Percentiles rank a stretch among this genome's conserved stretches.
Conservation (phyloP, 495 filamentous ascomycete genomes). For the Penicillium subrubescens region DNA sequence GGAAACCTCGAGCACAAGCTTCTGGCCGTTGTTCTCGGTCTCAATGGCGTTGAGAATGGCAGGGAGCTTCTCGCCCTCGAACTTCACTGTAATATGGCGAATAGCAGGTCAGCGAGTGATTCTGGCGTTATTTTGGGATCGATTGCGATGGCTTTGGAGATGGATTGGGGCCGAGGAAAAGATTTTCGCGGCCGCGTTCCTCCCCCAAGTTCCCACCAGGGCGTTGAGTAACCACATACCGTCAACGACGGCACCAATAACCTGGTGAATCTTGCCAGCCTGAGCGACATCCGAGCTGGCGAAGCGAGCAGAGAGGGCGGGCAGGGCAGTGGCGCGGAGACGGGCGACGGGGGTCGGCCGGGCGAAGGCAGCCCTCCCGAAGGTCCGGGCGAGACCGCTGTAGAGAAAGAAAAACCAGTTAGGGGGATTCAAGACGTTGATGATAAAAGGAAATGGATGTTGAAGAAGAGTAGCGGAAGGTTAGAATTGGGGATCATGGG, state of each 20-base stretch:
- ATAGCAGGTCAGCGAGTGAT: constrained; percentile 44
- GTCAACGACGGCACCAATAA: constrained; percentile 72
- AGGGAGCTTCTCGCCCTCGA: constrained; percentile 91
- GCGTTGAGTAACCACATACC: constrained; percentile 51
- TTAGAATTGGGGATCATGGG: constrained; percentile 19
- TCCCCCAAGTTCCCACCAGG: constrained; percentile 26
- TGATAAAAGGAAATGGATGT: constrained; percentile 37
- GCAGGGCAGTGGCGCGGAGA: constrained; percentile 58
- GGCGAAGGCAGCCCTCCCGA: constrained; percentile 75
- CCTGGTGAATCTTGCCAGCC: constrained; percentile 85
- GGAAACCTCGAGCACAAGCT: constrained; percentile 94
- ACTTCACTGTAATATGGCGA: constrained; percentile 68
- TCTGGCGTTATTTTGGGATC: constrained; percentile 31
- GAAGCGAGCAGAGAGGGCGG: constrained; percentile 66
- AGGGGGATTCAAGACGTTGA: constrained; percentile 38
- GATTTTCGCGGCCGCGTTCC: constrained; percentile 43
- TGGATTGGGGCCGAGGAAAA: constrained; percentile 43
- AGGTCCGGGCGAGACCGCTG: constrained; percentile 78
- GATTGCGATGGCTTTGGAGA: constrained; percentile 40
- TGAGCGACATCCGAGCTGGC: constrained; percentile 66
- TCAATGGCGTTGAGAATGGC: constrained; percentile 96
- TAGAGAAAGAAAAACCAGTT: constrained; percentile 34
- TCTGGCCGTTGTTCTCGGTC: constrained; percentile 88
- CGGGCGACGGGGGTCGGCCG: constrained; percentile 68
- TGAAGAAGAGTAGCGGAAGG: constrained; percentile 39